Conservation (phyloP, 2,329 filamentous ascomycete genomes). For the Fusarium incarnatum region DNA sequence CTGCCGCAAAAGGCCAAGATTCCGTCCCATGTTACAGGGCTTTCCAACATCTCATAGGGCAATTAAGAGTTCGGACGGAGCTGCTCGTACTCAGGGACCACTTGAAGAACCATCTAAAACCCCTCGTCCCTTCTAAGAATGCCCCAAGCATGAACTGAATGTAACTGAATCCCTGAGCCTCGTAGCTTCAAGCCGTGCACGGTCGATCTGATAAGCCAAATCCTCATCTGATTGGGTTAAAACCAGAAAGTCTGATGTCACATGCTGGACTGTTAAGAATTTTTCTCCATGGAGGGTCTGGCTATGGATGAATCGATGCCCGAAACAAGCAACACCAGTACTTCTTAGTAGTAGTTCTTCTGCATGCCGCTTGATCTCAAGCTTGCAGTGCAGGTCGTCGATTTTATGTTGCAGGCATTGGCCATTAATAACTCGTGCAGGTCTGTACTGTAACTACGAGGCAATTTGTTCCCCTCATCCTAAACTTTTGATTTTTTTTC, state of each 20-base stretch:
- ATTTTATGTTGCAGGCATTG: conserved; percentile 30
- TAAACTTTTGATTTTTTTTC: not conserved
- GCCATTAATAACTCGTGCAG: conserved; percentile 16
- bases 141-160: conserved; percentile 16
- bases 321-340: conserved; percentile 25
- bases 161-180: conserved; percentile 16
- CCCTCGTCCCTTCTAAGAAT: conserved; percentile 7
- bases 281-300: conserved; percentile 32
- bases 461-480: conserved; percentile 3
- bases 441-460: conserved; percentile 43
- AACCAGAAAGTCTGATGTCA: conserved; percentile 42
- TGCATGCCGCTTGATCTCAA: conserved; percentile 10
- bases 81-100: conserved; percentile 8
- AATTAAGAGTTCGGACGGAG: conserved; percentile 12
- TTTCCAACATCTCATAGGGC: conserved; percentile 1
- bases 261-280: conserved; percentile 44
- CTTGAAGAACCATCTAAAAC: conserved; percentile 10
- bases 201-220: conserved; percentile 44
- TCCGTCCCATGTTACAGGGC: conserved; percentile 23
- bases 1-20: conserved; percentile 10
- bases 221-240: conserved; percentile 24
- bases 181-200: conserved; percentile 25
- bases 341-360: conserved; percentile 12
- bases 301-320: conserved; percentile 3
- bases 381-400: conserved; percentile 39